Conservation (phyloP, 148 eudicot species). For the Fagopyrum esculentum region DNA sequence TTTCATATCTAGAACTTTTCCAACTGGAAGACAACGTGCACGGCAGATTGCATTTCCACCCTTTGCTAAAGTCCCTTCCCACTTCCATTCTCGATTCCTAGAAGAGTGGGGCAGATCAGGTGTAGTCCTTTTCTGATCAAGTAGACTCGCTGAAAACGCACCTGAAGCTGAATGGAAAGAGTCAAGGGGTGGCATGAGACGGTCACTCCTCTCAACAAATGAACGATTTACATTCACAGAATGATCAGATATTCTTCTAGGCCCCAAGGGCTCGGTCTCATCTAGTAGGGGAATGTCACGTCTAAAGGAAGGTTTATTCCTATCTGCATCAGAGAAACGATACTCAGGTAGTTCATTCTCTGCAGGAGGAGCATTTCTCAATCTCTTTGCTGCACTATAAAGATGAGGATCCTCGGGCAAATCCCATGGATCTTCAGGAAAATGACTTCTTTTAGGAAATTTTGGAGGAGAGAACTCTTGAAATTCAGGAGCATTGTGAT, state of each 20-base stretch:
- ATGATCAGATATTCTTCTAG: constrained; percentile 36
- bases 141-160: constrained; percentile 28
- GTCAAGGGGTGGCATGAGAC: constrained; percentile 38
- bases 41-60: constrained; percentile 80
- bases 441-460: constrained; percentile 30
- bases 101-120: constrained; percentile 37
- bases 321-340: constrained; percentile 44
- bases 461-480: constrained; percentile 46
- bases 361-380: constrained; percentile 35
- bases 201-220: constrained; percentile 38
- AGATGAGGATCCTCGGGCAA: constrained; percentile 50
- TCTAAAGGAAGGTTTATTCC: constrained; percentile 31
- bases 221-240: constrained; percentile 28
- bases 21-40: constrained; percentile 90
- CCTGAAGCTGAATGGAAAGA: constrained; percentile 30
- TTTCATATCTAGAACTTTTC: constrained; percentile 57
- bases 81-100: constrained; percentile 54
- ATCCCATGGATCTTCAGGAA: constrained; percentile 64
- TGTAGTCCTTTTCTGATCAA: constrained; percentile 35
- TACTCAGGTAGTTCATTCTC: constrained; percentile 75
- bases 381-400: constrained; percentile 52
- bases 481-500: constrained; percentile 20
- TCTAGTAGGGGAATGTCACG: constrained; percentile 34
- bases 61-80: constrained; percentile 91
- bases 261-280: constrained; percentile 34